phyloP scores from a whole-genome alignment of 805 yeast genomes.

The Saturnispora sanitii region DNA sequence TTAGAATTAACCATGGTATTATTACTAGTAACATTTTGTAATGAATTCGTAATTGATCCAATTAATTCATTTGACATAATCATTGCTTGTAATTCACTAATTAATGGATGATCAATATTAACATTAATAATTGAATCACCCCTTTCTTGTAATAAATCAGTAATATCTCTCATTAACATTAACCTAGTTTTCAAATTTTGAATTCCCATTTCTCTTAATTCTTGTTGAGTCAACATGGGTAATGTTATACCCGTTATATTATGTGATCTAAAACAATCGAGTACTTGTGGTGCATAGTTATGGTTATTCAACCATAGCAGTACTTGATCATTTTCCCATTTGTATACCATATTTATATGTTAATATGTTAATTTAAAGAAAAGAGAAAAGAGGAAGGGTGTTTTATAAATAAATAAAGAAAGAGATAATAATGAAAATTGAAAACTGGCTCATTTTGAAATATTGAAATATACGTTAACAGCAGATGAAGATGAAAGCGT shows the following conservation, averaged over 20 bases:
- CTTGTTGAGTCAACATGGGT: slow-evolving; percentile 57
- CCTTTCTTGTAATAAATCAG: slow-evolving; percentile 37
- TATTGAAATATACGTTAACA: too few relatives aligned
- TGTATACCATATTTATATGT: slow-evolving; percentile 18
- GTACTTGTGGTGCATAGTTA: slow-evolving; percentile 17
- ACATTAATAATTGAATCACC: slow-evolving; percentile 12
- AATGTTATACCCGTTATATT: slow-evolving; percentile 67
- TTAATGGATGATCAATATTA: slow-evolving; percentile 18
- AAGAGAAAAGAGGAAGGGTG: slow-evolving; percentile 37
- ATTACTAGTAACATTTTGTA: background rate
- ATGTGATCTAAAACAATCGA: slow-evolving; percentile 38
- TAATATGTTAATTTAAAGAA: slow-evolving; percentile 42
- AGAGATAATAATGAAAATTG: background rate
- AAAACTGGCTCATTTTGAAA: too few relatives aligned
- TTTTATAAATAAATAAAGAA: slow-evolving; percentile 31
- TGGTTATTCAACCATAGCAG: slow-evolving; percentile 23
- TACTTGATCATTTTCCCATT: slow-evolving; percentile 27
- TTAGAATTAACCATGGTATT: slow-evolving; percentile 17
- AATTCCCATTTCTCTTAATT: slow-evolving; percentile 67
- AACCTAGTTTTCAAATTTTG: slow-evolving; percentile 45
- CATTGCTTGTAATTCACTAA: slow-evolving; percentile 20
- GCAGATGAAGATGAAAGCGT: too few relatives aligned
- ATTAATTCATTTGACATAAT: slow-evolving; percentile 20
- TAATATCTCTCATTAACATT: slow-evolving; percentile 47
- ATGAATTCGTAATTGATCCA: slow-evolving; percentile 17